phyloP scores from a whole-genome alignment of 768 basidiomycete genomes.

The Auricularia sp. region DNA sequence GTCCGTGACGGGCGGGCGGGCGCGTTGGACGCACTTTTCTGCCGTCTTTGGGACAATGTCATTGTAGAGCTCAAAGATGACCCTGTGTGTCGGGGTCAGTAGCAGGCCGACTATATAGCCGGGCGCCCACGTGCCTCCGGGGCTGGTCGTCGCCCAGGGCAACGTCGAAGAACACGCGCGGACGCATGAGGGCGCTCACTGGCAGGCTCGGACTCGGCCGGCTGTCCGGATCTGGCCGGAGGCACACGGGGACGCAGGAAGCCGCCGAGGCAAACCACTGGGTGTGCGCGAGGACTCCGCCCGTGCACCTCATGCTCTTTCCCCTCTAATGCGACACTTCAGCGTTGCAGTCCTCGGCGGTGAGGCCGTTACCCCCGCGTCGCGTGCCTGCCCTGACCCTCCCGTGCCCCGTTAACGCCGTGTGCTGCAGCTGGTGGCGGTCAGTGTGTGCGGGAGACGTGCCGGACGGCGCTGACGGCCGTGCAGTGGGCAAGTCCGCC shows the following conservation, averaged over 20 bases:
- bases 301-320: not conserved
- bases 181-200: slow-evolving; percentile 20
- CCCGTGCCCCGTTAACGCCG: not conserved
- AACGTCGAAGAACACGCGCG: slow-evolving; percentile 65
- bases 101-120: not conserved
- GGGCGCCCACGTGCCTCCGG: slow-evolving; percentile 39
- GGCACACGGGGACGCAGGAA: not conserved
- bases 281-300: not conserved
- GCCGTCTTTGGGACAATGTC: slow-evolving; percentile 65
- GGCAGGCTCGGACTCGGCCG: slow-evolving; percentile 3
- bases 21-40: slow-evolving; percentile 53
- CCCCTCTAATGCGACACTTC: slow-evolving; percentile 49
- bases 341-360: slow-evolving; percentile 77
- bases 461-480: not conserved
- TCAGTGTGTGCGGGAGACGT: not conserved
- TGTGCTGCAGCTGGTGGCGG: slow-evolving; percentile 52
- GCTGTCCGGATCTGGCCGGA: not conserved
- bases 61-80: slow-evolving; percentile 67
- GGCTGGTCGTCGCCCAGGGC: slow-evolving; percentile 33
- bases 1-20: not conserved
- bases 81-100: slow-evolving; percentile 19
- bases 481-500: slow-evolving; percentile 69
- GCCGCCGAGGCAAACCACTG: not conserved
- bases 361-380: slow-evolving; percentile 23
- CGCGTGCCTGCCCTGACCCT: not conserved